Evolutionary conservation across 2,329 filamentous ascomycete genomes (phyloP).

Genomic region (Aspergillus ibericus): DNA sequence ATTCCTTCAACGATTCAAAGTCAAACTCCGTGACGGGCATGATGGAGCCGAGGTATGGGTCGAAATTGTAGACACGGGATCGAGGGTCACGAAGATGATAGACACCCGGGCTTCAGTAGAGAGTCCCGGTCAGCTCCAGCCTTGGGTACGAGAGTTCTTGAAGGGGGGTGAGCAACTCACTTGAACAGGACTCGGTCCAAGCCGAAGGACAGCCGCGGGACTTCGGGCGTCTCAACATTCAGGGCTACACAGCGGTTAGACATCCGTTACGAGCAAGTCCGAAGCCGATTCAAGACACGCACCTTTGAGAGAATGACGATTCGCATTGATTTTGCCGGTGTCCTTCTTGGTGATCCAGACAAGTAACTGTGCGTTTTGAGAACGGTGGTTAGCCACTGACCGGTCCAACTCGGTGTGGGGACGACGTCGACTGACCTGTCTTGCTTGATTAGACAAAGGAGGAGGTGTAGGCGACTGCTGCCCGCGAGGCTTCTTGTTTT

Average conservation of each 20-base stretch:
- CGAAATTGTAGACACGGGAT: constrained; percentile 91
- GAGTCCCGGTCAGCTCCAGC: neutral
- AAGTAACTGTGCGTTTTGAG: neutral
- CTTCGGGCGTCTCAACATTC: constrained; percentile 49
- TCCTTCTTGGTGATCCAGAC: neutral
- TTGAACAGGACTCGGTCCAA: constrained; percentile 94
- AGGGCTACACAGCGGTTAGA: constrained; percentile 30
- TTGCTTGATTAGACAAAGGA: no score
- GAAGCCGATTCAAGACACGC: constrained; percentile 1
- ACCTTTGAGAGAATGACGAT: constrained; percentile 11
- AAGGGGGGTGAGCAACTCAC: constrained; percentile 33
- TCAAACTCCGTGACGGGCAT: constrained; percentile 95
- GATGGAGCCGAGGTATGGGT: constrained; percentile 87
- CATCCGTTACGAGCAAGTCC: neutral
- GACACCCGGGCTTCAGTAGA: constrained; percentile 63
- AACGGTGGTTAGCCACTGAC: neutral
- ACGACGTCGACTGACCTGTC: neutral
- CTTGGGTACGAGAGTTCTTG: neutral
- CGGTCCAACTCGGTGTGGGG: neutral
- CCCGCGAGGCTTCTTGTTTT: neutral
- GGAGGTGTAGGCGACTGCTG: no score
- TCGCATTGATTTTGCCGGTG: neutral
- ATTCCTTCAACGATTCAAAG: constrained; percentile 79
- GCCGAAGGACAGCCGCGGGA: constrained; percentile 69
- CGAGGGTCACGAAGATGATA: constrained; percentile 88